Conservation (phyloP, 345 rosid species). For the Linum usitatissimum region DNA sequence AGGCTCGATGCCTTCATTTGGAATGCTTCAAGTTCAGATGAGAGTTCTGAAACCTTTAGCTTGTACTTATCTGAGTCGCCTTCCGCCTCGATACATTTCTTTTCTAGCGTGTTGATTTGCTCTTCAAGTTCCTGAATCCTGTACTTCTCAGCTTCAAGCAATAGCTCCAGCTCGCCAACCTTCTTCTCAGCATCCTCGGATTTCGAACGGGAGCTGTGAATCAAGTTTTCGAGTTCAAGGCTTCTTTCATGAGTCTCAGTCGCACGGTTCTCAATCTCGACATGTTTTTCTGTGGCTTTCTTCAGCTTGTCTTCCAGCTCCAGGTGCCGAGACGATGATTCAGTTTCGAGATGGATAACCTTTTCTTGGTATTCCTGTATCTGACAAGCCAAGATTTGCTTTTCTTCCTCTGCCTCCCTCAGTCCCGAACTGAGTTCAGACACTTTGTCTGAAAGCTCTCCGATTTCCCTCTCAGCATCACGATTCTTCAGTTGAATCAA, state of each 20-base stretch:
- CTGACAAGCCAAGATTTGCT: constrained; percentile 32
- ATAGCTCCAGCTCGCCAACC: constrained; percentile 66
- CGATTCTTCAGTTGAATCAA: constrained; percentile 3
- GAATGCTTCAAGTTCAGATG: constrained; percentile 60
- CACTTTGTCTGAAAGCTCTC: constrained; percentile 24
- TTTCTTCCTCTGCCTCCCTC: constrained; percentile 50
- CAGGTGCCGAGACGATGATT: constrained; percentile 30
- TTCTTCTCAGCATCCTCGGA: constrained; percentile 52
- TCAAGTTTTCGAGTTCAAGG: constrained; percentile 23
- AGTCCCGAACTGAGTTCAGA: constrained; percentile 42
- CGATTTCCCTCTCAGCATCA: constrained; percentile 9
- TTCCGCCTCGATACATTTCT: constrained; percentile 55
- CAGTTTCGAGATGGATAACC: constrained; percentile 37
- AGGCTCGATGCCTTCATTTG: constrained; percentile 60
- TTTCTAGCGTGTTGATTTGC: constrained; percentile 53
- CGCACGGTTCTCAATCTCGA: constrained; percentile 51
- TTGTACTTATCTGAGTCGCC: constrained; percentile 43
- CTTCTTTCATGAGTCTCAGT: constrained; percentile 19
- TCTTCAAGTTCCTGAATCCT: constrained; percentile 92
- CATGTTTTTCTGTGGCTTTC: constrained; percentile 37
- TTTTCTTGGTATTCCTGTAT: constrained; percentile 46
- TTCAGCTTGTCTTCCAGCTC: constrained; percentile 58
- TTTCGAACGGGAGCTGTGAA: constrained; percentile 21
- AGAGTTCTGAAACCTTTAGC: constrained; percentile 47
- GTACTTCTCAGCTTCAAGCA: constrained; percentile 81